Evolutionary conservation across 108 stramenopile genomes (phyloP).

Genomic region (Nitzschia inconspicua): DNA sequence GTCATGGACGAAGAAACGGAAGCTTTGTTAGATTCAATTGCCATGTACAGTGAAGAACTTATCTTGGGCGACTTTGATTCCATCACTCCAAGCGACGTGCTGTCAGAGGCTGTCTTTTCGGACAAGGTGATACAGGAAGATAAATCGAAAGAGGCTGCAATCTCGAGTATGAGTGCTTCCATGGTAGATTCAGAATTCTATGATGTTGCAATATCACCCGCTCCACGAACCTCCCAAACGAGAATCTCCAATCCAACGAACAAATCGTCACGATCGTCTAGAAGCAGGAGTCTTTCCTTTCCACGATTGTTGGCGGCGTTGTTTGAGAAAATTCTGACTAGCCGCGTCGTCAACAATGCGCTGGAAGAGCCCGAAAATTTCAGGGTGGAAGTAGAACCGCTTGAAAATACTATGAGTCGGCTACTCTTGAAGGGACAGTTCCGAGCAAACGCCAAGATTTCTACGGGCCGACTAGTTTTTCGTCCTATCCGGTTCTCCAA

Average conservation of each 20-base stretch:
- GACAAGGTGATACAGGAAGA: too few relatives aligned
- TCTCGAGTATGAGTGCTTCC: neutral
- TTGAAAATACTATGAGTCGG: conserved; percentile 2
- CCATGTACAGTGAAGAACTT: neutral
- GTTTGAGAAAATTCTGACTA: conserved; percentile 18
- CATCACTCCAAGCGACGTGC: neutral
- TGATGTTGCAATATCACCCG: conserved; percentile 9
- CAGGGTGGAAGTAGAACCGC: conserved; percentile 10
- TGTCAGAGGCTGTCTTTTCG: neutral
- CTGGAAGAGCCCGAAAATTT: conserved; percentile 15
- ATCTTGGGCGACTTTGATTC: neutral
- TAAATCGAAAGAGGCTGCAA: neutral
- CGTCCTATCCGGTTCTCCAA: conserved; percentile 22
- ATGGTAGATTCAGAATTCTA: conserved; percentile 16
- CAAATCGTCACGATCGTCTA: neutral
- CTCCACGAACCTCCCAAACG: neutral
- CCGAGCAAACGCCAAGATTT: conserved; percentile 13
- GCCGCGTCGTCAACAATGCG: conserved; percentile 5
- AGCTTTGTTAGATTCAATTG: neutral
- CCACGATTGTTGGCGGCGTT: neutral
- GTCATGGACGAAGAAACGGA: conserved; percentile 3
- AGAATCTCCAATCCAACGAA: neutral
- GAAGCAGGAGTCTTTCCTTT: neutral
- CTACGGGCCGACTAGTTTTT: conserved; percentile 34
- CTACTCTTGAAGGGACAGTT: conserved; percentile 17